Percentiles rank a stretch among this genome's conserved stretches.
These are phyloP conservation scores for Aspergillus sp. DNA, from an alignment of 2,329 filamentous ascomycete genomes.

Conservation along the genomic window DNA sequence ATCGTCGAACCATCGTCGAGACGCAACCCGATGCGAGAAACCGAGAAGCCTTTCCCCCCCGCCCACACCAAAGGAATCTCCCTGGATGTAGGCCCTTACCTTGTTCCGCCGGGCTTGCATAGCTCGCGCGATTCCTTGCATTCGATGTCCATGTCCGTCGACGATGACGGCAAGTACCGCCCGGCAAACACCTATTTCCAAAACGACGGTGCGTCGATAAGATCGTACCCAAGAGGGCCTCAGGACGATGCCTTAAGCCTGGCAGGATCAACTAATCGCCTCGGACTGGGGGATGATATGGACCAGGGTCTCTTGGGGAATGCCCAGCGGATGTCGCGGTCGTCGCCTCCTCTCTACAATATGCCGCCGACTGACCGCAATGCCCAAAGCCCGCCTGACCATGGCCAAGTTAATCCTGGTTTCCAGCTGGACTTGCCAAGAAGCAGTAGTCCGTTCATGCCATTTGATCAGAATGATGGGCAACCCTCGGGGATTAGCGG, in stretches of 20 bases:
- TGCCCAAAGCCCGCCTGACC: slow-evolving; percentile 5
- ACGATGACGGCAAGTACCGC: slow-evolving; percentile 78
- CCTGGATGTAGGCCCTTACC: slow-evolving; percentile 66
- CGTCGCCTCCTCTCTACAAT: slow-evolving; percentile 33
- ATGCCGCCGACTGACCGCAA: slow-evolving; percentile 10
- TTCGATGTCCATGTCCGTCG: slow-evolving; percentile 68
- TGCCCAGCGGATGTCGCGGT: slow-evolving; percentile 50
- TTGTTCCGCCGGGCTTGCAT: slow-evolving; percentile 76
- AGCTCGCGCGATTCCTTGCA: slow-evolving; percentile 77
- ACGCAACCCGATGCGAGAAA: slow-evolving; percentile 48
- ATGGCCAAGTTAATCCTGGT: slow-evolving; percentile 10
- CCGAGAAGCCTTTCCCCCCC: slow-evolving; percentile 31
- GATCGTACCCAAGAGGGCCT: slow-evolving; percentile 24
- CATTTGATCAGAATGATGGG: neutral
- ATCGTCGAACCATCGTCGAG: slow-evolving; percentile 29
- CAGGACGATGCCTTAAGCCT: slow-evolving; percentile 45
- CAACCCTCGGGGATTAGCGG: neutral
- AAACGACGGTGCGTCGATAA: slow-evolving; percentile 33
- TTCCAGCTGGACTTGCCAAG: slow-evolving; percentile 14
- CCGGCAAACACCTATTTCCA: slow-evolving; percentile 48
- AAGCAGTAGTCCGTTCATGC: slow-evolving; percentile 12
- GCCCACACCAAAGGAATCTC: slow-evolving; percentile 45
- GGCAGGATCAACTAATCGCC: slow-evolving; percentile 40
- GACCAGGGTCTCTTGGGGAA: slow-evolving; percentile 47
- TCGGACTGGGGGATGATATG: slow-evolving; percentile 36